These are phyloP conservation scores for Myriosclerotinia duriaeana DNA, from an alignment of 2,329 filamentous ascomycete species.

Conservation along the genomic window DNA sequence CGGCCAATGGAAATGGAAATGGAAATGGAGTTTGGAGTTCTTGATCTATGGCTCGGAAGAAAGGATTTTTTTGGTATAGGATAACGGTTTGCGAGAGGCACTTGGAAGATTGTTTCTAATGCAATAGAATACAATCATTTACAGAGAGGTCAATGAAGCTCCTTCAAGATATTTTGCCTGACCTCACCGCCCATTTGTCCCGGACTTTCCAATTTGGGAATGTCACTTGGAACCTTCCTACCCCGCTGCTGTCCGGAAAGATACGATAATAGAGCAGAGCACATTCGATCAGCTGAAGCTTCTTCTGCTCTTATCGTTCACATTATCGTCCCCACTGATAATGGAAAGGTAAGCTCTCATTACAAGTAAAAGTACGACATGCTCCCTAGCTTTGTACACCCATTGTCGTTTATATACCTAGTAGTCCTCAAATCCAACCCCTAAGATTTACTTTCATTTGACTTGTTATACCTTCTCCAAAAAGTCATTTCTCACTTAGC, in stretches of 20 bases:
- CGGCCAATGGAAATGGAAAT: conserved; percentile 14
- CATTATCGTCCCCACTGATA: not conserved
- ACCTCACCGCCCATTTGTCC: not conserved
- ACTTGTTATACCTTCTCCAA: not conserved
- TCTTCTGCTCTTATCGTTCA: conserved; percentile 1
- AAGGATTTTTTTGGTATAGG: not conserved
- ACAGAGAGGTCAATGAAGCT: not conserved
- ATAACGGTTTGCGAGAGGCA: not conserved
- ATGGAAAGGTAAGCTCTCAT: not conserved
- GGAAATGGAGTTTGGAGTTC: not conserved
- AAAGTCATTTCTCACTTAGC: conserved; percentile 15
- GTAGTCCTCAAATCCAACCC: not conserved
- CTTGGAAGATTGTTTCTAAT: conserved; percentile 5
- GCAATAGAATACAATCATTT: conserved; percentile 13
- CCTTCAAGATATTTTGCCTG: not conserved
- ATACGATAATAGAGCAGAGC: not conserved
- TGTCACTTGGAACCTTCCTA: not conserved
- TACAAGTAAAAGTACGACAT: not conserved
- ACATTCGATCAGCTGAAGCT: conserved; percentile 4
- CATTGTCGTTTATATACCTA: conserved; percentile 1
- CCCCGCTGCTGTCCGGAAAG: not conserved
- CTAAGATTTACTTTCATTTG: not conserved
- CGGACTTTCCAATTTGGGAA: conserved; percentile 16
- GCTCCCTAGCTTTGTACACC: not conserved
- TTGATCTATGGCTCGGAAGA: no score